These are phyloP conservation scores for Alternaria dauci DNA, from an alignment of 2,329 filamentous ascomycete species.

Conservation along the genomic window DNA sequence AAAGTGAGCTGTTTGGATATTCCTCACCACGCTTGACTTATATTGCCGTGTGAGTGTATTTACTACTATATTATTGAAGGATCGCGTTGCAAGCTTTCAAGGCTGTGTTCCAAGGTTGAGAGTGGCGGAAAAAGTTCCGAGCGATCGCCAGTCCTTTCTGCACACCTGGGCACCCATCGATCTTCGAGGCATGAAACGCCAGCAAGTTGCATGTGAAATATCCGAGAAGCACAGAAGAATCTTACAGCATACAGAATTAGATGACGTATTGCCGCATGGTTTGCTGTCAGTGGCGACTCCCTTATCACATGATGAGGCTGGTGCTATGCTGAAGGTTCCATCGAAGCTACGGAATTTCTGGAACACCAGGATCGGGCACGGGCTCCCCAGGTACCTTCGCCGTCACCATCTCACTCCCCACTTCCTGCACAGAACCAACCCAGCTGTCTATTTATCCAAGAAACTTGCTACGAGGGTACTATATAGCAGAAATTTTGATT, in stretches of 20 bases:
- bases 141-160: neutral
- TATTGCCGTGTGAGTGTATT: neutral
- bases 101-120: neutral
- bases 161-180: neutral
- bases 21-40: neutral
- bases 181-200: neutral
- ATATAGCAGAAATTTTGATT: neutral
- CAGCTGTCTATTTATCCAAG: neutral
- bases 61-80: neutral
- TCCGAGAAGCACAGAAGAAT: neutral
- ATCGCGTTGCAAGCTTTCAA: neutral
- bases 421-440: conserved; percentile 3
- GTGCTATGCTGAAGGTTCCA: conserved; percentile 14
- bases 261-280: neutral
- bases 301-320: conserved; percentile 14
- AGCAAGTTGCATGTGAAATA: neutral
- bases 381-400: conserved; percentile 10
- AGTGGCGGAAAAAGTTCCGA: neutral
- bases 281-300: neutral
- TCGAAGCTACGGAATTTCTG: conserved; percentile 19
- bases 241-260: neutral
- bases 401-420: conserved; percentile 9
- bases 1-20: neutral
- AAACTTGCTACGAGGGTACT: neutral
- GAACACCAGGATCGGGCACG: conserved; percentile 16